These are phyloP conservation scores for Backusella morwellensis DNA, from an alignment of 192 early-diverging fungal species.

Conservation along the genomic window DNA sequence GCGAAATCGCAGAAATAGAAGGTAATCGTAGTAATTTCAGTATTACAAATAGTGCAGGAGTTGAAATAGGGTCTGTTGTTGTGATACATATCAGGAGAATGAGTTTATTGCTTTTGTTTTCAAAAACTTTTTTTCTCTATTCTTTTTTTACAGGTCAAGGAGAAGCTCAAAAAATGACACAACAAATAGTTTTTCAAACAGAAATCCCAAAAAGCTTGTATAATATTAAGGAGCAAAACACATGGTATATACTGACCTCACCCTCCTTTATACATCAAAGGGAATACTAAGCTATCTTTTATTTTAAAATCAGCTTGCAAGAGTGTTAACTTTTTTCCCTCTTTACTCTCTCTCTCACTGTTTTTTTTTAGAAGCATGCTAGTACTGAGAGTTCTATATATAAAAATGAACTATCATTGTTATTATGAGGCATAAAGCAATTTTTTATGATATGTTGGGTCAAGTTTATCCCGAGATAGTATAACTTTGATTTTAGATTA, in stretches of 20 bases:
- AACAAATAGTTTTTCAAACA: not conserved
- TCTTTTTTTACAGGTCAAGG: not conserved
- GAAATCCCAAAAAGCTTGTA: slow-evolving; percentile 1
- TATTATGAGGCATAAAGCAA: not conserved
- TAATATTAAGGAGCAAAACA: not conserved
- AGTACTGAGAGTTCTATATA: not conserved
- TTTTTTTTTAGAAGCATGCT: not conserved
- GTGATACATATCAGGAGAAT: not conserved
- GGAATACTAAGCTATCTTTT: not conserved
- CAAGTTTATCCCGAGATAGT: not conserved
- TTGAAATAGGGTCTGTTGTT: slow-evolving; percentile 1
- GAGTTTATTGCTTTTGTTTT: not conserved
- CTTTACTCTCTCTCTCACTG: not conserved
- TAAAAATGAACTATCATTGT: not conserved
- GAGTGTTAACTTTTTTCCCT: not conserved
- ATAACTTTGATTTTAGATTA: not conserved
- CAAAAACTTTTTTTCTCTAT: not conserved
- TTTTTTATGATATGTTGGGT: not conserved
- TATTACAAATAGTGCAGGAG: slow-evolving; percentile 8
- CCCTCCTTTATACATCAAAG: not conserved
- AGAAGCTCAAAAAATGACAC: not conserved
- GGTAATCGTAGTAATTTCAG: not conserved
- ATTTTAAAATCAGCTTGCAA: slow-evolving; percentile 8
- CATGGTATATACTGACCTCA: not conserved
- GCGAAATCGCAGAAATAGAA: slow-evolving; percentile 7